Conservation (phyloP, 108 stramenopile genomes). For the Cyclotella choctawhatcheeana region DNA sequence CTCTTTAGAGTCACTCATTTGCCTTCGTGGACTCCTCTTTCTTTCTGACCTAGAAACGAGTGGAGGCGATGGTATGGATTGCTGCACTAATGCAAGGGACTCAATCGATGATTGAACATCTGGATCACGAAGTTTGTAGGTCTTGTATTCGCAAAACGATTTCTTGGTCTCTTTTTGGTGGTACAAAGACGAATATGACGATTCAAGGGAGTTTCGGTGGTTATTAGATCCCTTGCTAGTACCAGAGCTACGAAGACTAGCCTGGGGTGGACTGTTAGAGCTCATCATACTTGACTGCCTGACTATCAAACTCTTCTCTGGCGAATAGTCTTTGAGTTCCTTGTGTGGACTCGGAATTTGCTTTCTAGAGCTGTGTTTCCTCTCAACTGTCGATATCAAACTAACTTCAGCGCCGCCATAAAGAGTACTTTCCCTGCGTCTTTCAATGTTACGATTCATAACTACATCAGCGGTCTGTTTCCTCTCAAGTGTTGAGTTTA, state of each 20-base stretch:
- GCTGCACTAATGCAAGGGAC: background rate
- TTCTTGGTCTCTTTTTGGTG: background rate
- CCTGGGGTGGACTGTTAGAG: background rate
- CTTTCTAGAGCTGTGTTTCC: too few species aligned
- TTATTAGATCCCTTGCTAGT: background rate
- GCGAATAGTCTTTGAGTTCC: background rate
- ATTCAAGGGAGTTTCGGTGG: slow-evolving; percentile 5
- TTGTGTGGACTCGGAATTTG: background rate
- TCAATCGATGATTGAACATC: background rate
- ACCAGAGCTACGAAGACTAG: background rate
- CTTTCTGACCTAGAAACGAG: background rate
- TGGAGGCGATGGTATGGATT: background rate
- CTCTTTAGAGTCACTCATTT: background rate
- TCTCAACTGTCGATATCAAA: too few species aligned
- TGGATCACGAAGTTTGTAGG: background rate
- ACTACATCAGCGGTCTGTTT: background rate
- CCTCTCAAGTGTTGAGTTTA: background rate
- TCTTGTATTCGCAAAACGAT: background rate
- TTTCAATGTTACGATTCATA: too few species aligned
- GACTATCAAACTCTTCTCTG: background rate
- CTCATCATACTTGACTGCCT: background rate
- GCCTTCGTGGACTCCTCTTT: background rate
- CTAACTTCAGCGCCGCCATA: too few species aligned
- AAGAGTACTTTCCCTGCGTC: too few species aligned
- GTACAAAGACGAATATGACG: background rate